Evolutionary conservation across 176 grass and related monocot species (phyloP).

Genomic region (Avena atlantica): DNA sequence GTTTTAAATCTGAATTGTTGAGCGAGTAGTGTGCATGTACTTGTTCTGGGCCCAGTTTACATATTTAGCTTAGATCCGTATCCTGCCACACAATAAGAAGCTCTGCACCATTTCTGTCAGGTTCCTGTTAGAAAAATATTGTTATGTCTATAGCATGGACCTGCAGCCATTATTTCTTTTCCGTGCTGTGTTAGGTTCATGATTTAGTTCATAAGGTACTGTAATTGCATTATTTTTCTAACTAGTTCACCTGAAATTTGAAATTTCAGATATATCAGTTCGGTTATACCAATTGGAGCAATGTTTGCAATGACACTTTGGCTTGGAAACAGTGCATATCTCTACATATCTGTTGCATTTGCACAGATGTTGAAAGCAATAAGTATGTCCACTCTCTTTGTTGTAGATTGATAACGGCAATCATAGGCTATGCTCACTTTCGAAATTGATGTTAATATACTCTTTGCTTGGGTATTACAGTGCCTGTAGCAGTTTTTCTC

Average conservation of each 20-base stretch:
- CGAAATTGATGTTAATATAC: constrained; percentile 14
- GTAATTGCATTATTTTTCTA: constrained; percentile 1
- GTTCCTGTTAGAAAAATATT: background rate
- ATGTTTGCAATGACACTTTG: constrained; percentile 99
- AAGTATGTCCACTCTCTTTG: constrained; percentile 61
- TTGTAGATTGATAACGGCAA: constrained; percentile 18
- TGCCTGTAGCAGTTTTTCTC: constrained; percentile 98
- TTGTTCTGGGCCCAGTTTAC: background rate
- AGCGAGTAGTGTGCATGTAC: background rate
- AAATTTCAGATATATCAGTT: constrained; percentile 89
- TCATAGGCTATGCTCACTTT: constrained; percentile 5
- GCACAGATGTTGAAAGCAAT: constrained; percentile 99
- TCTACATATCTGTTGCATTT: constrained; percentile 99
- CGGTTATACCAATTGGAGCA: constrained; percentile 94
- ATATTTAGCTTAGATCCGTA: background rate
- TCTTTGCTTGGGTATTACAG: constrained; percentile 54
- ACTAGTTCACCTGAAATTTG: constrained; percentile 1
- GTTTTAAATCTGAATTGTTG: background rate
- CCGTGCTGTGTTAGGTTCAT: background rate
- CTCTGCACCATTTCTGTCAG: background rate
- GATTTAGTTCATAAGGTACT: constrained; percentile 1
- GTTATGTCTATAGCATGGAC: background rate
- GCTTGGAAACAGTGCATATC: constrained; percentile 97
- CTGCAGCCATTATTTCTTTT: constrained; percentile 4
- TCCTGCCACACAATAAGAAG: constrained; percentile 2